Evolutionary conservation across 257 asterid genomes (phyloP), one percentile per base, ranked within the genome.

Genomic region (Solanum dulcamara): DNA sequence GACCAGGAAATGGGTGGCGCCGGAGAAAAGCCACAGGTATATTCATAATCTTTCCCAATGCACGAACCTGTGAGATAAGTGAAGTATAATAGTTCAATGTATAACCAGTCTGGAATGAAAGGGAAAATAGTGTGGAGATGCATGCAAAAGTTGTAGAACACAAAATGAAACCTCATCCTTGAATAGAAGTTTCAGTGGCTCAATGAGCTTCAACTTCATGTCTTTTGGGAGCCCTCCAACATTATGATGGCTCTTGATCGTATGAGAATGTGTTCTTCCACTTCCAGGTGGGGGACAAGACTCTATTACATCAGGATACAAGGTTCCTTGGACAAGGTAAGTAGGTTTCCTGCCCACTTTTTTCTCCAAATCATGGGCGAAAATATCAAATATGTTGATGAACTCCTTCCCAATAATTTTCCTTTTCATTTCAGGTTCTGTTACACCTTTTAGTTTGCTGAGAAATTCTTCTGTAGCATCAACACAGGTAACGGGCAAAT

Each of bases 201-300:
- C 99, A 0, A 97, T 97, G 53, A 97, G 98, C 94, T 93, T 95
- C 89, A 97, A 85, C 81, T 97, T 94, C 99, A 97, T 97, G 91
- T 97, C 96, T 90, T 95, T 95, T 3, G 99, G 99, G 48, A 97
- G 97, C 83, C 99, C 99, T 84, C 98, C 98, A 10, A 95, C 99
- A 50, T 95, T 97, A 81, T 97, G 99, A 83, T 97, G 99, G 81
- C 98, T 95, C 89, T 97, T 97, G 89, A 97, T 97, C 13, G 99
- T 97, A 88, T 97, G 99, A 33, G 99, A 97, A 92, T 95, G 99
- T 38, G 98, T 93, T 87, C 94, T 92, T 85, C 97, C 98, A 86
- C 95, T 97, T 86, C 99, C 99, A 74, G 99, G 99, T 62, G 99
- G 99, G 1, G 98, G 98, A 87, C 98, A 97, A 51, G 99, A 97